Conservation (phyloP, 495 filamentous ascomycete species). For the Chaetomium tenue region DNA sequence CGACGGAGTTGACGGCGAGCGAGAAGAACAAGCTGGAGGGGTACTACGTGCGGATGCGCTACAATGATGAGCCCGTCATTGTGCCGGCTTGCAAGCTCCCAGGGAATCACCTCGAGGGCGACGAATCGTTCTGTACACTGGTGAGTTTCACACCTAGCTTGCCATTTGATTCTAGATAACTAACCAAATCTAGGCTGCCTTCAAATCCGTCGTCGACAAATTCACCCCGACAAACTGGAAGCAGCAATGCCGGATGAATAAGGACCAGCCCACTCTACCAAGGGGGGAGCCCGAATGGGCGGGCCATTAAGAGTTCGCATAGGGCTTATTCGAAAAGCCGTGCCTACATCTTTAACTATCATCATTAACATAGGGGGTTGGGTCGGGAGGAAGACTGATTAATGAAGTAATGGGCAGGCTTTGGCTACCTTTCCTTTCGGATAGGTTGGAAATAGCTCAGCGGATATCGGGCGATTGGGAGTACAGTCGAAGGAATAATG, state of each 20-base stretch:
- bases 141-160: constrained; percentile 43
- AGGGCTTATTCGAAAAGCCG: neutral
- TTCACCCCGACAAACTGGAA: constrained; percentile 83
- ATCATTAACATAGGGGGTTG: constrained; percentile 6
- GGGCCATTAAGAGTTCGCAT: constrained; percentile 43
- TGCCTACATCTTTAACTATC: neutral
- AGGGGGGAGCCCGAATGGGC: constrained; percentile 50
- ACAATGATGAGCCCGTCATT: constrained; percentile 78
- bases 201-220: constrained; percentile 88
- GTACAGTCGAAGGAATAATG: neutral
- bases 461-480: neutral
- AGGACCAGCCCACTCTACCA: constrained; percentile 57
- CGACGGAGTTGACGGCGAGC: constrained; percentile 45
- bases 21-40: constrained; percentile 58
- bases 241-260: constrained; percentile 65
- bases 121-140: constrained; percentile 90
- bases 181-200: constrained; percentile 61
- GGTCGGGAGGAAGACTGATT: neutral
- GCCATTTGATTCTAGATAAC: neutral
- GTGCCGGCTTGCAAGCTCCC: constrained; percentile 75
- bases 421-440: constrained; percentile 8
- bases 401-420: neutral
- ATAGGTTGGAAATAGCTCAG: constrained; percentile 4
- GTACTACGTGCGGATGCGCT: constrained; percentile 92
- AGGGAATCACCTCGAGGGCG: constrained; percentile 83